Conservation (phyloP, 306 rosid genomes). For the Arachis stenosperma region DNA sequence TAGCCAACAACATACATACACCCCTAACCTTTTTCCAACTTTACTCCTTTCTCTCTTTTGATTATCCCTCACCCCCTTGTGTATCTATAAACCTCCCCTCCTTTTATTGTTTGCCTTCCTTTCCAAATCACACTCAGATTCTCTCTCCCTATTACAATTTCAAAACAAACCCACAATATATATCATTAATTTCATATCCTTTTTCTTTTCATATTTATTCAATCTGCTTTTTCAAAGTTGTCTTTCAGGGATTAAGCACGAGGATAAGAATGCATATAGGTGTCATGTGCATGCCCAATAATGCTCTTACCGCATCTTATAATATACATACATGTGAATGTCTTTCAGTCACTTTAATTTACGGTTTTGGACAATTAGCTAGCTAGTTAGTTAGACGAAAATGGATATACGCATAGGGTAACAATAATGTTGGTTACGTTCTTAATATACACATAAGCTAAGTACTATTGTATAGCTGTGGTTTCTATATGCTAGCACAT, state of each 20-base stretch:
- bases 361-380: too few species aligned
- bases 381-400: too few species aligned
- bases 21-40: conserved; percentile 15
- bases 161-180: conserved; percentile 44
- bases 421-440: too few species aligned
- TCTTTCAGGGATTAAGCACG: conserved; percentile 28
- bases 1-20: neutral
- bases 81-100: conserved; percentile 15
- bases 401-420: too few species aligned
- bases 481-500: neutral
- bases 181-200: neutral
- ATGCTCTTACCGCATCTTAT: conserved; percentile 3
- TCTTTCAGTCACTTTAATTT: too few species aligned
- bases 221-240: conserved; percentile 36
- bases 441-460: too few species aligned
- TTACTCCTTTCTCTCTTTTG: conserved; percentile 47
- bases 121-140: conserved; percentile 47
- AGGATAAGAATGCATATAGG: conserved; percentile 9
- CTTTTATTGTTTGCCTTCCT: conserved; percentile 33
- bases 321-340: neutral
- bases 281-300: conserved; percentile 4
- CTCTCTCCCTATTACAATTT: conserved; percentile 35
- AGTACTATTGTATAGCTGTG: too few species aligned
- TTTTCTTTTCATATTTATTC: neutral
- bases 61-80: conserved; percentile 32